A percentile compares a stretch with the other conserved stretches of the same genome.
Evolutionary conservation across 305 asterid genomes (phyloP).

Genomic region (Fraxinus albicans): DNA sequence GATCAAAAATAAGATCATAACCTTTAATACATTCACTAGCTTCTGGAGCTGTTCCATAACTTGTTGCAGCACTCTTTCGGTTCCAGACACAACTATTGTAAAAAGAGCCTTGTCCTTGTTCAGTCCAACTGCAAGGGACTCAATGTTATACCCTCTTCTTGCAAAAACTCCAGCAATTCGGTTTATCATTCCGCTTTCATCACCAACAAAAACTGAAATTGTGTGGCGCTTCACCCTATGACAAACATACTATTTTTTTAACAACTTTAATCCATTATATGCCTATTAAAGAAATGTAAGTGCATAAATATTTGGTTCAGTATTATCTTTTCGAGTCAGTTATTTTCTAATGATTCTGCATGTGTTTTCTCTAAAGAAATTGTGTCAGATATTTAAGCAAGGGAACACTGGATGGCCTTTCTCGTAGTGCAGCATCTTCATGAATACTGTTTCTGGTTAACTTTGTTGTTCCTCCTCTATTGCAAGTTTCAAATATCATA

Average conservation of each 20-base stretch:
- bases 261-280: background rate
- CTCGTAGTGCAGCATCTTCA: background rate
- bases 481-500: background rate
- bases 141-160: slow-evolving; percentile 93
- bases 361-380: background rate
- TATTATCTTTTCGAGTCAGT: background rate
- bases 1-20: slow-evolving; percentile 27
- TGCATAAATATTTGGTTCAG: background rate
- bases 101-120: slow-evolving; percentile 96
- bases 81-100: slow-evolving; percentile 90
- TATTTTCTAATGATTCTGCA: background rate
- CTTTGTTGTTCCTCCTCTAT: background rate
- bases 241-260: background rate
- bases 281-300: background rate
- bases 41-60: slow-evolving; percentile 93
- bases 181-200: slow-evolving; percentile 98
- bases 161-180: slow-evolving; percentile 98
- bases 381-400: background rate
- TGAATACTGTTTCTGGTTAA: background rate
- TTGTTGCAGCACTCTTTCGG: slow-evolving; percentile 70
- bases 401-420: background rate
- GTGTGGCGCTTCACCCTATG: slow-evolving; percentile 76
- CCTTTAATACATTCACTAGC: slow-evolving; percentile 93
- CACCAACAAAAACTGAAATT: slow-evolving; percentile 90
- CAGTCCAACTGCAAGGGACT: slow-evolving; percentile 97